Evolutionary conservation across 2,329 filamentous ascomycete genomes (phyloP), one percentile per base, ranked within the genome.

Genomic region (Leptosphaerulina australis): DNA sequence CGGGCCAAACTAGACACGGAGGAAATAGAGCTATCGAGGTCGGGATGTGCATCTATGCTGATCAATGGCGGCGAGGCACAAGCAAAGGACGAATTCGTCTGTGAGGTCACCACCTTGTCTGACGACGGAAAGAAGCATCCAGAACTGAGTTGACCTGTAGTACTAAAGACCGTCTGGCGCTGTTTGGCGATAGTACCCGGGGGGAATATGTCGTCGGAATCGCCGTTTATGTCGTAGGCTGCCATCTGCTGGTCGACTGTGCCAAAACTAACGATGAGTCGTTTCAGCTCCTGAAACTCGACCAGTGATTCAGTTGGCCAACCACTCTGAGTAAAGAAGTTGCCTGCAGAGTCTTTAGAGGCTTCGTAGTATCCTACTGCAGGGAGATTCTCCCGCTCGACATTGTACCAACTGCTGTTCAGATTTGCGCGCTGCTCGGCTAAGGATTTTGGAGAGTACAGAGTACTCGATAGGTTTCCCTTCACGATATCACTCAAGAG

Each of bases 301-400:
- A 86, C 68, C 57, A 79, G 84, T 15, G 78, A 76, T 57, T 83
- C 80, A n/a, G 79, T 81, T 0, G 85, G 85, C 85, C 85, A 88
- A 9, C 85, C 85, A 68, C 85, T 77, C 0, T 75, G 63, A 0
- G 84, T 86, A 15, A 75, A 76, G 2, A 64, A 33, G 6, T 68
- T 73, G 14, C 75, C 74, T 3, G 69, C 58, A 9, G 59, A 37
- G 30, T 73, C 59, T 21, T 68, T 61, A 7, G 77, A 63, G 1
- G 74, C 73, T 5, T 71, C 72, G 50, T 82, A 85, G 59, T 86
- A 88, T 18, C 78, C 76, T 3, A 69, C 56, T 15, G 79, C 73
- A 1, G 83, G 82, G 28, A 74, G 72, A 40, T 78, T 76, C 4
- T 60, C 51, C 52, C 49, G 37, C 51, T 64, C 24, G 62, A 68